These are phyloP conservation scores for Fusarium nanum DNA, from an alignment of 2,329 filamentous ascomycete genomes.

Conservation along the genomic window DNA sequence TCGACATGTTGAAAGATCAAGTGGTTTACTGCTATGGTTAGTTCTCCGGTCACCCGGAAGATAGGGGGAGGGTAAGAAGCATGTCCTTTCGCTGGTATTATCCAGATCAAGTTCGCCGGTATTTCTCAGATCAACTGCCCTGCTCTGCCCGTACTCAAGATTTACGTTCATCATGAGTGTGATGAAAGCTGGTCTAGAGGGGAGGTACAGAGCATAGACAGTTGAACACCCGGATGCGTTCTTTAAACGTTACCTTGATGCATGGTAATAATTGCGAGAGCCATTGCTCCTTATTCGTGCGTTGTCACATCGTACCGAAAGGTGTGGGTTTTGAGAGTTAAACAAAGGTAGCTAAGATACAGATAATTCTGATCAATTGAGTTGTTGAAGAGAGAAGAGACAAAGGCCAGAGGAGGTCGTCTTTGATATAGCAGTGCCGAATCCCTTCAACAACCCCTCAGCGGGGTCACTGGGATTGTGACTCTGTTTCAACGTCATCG, in stretches of 20 bases:
- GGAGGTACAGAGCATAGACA: slow-evolving; percentile 31
- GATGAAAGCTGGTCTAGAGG: background rate
- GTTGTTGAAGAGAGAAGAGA: slow-evolving; percentile 2
- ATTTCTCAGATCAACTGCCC: slow-evolving; percentile 73
- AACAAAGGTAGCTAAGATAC: background rate
- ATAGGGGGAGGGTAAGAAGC: slow-evolving; percentile 66
- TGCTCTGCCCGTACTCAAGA: slow-evolving; percentile 39
- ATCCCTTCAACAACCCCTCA: slow-evolving; percentile 27
- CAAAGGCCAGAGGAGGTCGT: background rate
- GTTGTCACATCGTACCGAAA: slow-evolving; percentile 46
- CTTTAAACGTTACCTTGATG: slow-evolving; percentile 61
- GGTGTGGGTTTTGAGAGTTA: background rate
- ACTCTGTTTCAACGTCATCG: slow-evolving; percentile 33
- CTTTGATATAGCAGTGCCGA: slow-evolving; percentile 30
- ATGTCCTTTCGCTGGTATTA: slow-evolving; percentile 91
- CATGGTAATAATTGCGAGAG: slow-evolving; percentile 45
- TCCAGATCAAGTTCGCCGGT: slow-evolving; percentile 88
- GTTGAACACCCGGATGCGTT: slow-evolving; percentile 61
- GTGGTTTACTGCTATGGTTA: slow-evolving; percentile 60
- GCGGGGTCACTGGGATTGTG: slow-evolving; percentile 37
- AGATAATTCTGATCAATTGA: background rate
- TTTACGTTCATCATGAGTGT: background rate
- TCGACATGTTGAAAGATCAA: slow-evolving; percentile 73
- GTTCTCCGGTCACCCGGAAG: slow-evolving; percentile 52
- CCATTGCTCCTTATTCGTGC: slow-evolving; percentile 41